Evolutionary conservation across 75 land plant species (phyloP), one percentile per base, ranked within the genome.

Genomic region (Pseudotsuga menziesii): DNA sequence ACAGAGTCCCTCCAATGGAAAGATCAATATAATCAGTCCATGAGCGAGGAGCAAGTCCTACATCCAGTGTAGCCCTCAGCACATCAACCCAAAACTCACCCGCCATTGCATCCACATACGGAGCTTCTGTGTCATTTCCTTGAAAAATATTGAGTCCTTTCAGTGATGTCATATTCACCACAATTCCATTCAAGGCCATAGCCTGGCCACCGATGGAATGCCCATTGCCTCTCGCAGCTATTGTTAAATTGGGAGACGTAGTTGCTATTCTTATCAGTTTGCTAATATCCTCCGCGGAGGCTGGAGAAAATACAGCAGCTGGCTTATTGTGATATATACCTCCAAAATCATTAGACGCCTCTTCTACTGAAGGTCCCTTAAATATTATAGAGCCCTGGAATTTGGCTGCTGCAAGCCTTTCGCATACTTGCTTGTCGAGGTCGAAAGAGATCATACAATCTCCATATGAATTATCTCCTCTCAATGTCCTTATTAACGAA

Each of bases 1-100:
- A 94, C 17, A 94, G 76, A 36, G 98, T 94, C 48, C 95, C 95
- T 17, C 95, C 98, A 55, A 94, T 80, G 32, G 85, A 90, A 81
- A 94, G 85, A 54, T 88, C 81, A 26, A 94, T 82, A 77, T 94
- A 92, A 70, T 94, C 98, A 1, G 95, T 94, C 93, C 92, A 92
- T 27, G 93, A 89, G 63, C 89, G 79, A 9, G 89, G 93, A 9
- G 93, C 81, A 62, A 91, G 75, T 15, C 85, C 84, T 23, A 64
- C 20, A 75, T 75, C 79, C 48, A 84, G 64, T 16, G 87, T 75
- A 4, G 78, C 85, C 39, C 78, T 60, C 27, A 86, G 79, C 19
- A 89, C 80, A 54, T 89, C 84, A 15, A 87, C 70, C 91, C 89
- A 89, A 3, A 89, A 73, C 27, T 80, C 75, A 2, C 88, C 91